A percentile compares a stretch with the other conserved stretches of the same genome.
Evolutionary conservation across 306 rosid species (phyloP).

Genomic region (Inga laurina): DNA sequence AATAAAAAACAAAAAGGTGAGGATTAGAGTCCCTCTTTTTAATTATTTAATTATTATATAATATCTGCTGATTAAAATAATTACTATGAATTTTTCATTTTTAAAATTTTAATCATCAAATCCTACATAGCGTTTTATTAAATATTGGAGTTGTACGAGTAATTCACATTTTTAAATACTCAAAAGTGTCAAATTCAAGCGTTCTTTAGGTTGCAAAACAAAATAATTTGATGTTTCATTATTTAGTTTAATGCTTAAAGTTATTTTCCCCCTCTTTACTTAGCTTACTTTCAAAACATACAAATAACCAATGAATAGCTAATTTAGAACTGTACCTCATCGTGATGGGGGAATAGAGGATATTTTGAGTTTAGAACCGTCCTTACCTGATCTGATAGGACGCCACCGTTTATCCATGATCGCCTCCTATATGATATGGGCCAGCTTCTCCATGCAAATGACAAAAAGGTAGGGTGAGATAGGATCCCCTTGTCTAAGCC

Average conservation of each 20-base stretch:
- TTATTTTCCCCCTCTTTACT: neutral
- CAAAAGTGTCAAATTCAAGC: neutral
- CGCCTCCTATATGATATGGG: too few relatives aligned
- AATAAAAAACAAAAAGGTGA: neutral
- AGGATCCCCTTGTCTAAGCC: too few relatives aligned
- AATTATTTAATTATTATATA: neutral
- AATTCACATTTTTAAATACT: neutral
- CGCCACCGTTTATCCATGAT: too few relatives aligned
- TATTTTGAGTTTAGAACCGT: neutral
- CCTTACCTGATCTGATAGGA: too few relatives aligned
- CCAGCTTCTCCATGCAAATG: too few relatives aligned
- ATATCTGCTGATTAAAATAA: neutral
- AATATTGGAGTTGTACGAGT: neutral
- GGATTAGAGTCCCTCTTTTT: too few relatives aligned
- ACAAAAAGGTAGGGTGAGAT: too few relatives aligned
- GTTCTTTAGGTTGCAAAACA: neutral
- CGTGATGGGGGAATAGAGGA: neutral
- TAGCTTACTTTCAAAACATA: too few relatives aligned
- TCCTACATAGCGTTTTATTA: neutral
- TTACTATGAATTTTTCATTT: neutral
- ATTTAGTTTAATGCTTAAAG: neutral
- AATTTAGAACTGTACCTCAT: neutral
- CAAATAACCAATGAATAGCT: neutral
- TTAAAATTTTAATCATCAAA: neutral
- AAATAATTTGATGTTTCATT: neutral